Conservation (phyloP, 345 rosid species). For the sweet orange (Citrus sinensis) region DVS_A1.0 CM039167.1:10248501-10249000, state of each 20-base stretch:
- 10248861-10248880: constrained; percentile 83
- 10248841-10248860: constrained; percentile 88
- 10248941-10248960: not conserved
- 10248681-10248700: not conserved
- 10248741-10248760: not conserved
- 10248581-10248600: not conserved
- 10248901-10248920: constrained; percentile 19
- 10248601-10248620: not conserved
- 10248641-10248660: not conserved
- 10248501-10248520: too few relatives aligned
- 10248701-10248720: not conserved
- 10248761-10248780: not conserved
- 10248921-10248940: not conserved
- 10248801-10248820: not conserved
- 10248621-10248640: not conserved
- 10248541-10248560: not conserved
- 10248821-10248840: constrained; percentile 19
- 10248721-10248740: not conserved
- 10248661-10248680: not conserved
- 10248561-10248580: not conserved
- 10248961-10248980: not conserved
- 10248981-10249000: not conserved
- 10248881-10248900: constrained; percentile 92
- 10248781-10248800: not conserved
- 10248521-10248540: not conserved